Conservation (phyloP, 106 monocot genomes). For the Platanthera guangdongensis region DNA sequence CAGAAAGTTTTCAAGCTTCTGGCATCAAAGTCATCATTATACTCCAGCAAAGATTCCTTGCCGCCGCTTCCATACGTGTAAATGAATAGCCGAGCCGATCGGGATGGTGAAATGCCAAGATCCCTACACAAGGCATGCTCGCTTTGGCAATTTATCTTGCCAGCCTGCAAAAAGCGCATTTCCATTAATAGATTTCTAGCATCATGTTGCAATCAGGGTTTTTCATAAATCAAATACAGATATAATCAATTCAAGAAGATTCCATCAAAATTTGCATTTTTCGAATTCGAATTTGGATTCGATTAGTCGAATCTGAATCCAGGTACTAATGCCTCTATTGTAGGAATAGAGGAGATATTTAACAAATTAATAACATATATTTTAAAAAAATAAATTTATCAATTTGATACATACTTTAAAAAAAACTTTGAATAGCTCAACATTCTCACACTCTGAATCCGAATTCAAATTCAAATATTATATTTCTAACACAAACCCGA, state of each 20-base stretch:
- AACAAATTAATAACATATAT: too few species aligned
- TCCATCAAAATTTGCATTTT: too few species aligned
- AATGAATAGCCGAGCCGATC: conserved; percentile 39
- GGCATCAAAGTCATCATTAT: conserved; percentile 41
- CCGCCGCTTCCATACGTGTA: conserved; percentile 53
- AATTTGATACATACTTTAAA: too few species aligned
- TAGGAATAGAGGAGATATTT: neutral
- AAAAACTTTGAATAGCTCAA: too few species aligned
- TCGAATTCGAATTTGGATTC: too few species aligned
- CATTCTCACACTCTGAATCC: too few species aligned
- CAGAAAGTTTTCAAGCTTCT: conserved; percentile 67
- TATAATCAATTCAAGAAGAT: too few species aligned
- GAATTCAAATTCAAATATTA: too few species aligned
- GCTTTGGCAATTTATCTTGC: conserved; percentile 61
- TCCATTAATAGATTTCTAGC: neutral
- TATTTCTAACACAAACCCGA: too few species aligned
- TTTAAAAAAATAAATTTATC: too few species aligned
- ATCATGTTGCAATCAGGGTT: neutral
- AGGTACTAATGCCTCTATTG: neutral
- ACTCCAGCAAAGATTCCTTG: conserved; percentile 60
- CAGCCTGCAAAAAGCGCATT: conserved; percentile 36
- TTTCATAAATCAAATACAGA: too few species aligned
- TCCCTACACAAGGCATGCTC: conserved; percentile 68
- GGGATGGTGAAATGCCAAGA: conserved; percentile 39
- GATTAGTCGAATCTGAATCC: neutral